These are phyloP conservation scores for Rhodotorula sp. DNA, from an alignment of 1,284 basidiomycete genomes.

Conservation along the genomic window DNA sequence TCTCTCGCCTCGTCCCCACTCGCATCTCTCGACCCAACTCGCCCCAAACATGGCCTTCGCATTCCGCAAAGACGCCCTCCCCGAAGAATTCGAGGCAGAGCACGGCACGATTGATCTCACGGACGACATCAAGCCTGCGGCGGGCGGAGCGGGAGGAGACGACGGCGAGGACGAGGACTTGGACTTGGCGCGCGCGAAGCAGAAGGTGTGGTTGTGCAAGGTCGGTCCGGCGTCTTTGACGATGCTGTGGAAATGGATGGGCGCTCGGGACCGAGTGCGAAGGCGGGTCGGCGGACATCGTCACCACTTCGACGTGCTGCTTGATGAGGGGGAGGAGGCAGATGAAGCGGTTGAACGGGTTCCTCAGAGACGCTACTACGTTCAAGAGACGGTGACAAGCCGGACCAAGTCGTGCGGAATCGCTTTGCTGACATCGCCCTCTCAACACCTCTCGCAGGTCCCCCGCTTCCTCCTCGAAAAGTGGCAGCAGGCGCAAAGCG, in stretches of 20 bases:
- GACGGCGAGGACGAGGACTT: conserved; percentile 37
- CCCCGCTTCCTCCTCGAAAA: conserved; percentile 56
- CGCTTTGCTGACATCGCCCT: neutral
- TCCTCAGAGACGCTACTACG: too few species aligned
- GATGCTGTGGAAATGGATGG: neutral
- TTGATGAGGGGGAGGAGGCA: neutral
- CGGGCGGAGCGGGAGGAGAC: neutral
- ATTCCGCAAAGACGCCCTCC: conserved; percentile 33
- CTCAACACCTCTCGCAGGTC: conserved; percentile 44
- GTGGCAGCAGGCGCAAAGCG: conserved; percentile 53
- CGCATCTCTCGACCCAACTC: neutral
- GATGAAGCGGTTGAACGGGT: too few species aligned
- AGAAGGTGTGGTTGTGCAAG: conserved; percentile 40
- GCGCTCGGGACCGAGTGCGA: too few species aligned
- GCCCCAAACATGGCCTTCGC: conserved; percentile 17
- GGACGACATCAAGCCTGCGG: conserved; percentile 11
- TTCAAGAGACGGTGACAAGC: too few species aligned
- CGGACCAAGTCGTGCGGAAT: neutral
- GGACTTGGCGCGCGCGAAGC: conserved; percentile 10
- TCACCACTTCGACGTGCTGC: neutral
- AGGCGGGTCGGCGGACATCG: too few species aligned
- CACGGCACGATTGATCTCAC: conserved; percentile 39
- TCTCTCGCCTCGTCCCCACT: neutral
- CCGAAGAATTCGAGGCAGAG: conserved; percentile 37
- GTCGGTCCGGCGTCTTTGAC: conserved; percentile 1